These are phyloP conservation scores for Hypoxylon sp. DNA, from an alignment of 2,329 filamentous ascomycete species.

Conservation along the genomic window DNA sequence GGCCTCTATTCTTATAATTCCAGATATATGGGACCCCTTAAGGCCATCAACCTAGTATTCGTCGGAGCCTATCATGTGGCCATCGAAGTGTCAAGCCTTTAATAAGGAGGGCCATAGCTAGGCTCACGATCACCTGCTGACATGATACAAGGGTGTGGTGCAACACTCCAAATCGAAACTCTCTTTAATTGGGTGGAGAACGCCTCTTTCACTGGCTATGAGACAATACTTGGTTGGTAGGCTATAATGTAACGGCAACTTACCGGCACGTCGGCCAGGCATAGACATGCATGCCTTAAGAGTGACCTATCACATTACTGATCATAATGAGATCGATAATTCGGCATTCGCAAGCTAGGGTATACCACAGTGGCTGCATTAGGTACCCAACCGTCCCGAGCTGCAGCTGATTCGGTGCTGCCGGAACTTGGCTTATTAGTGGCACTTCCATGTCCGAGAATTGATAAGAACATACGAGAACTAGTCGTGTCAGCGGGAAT, in stretches of 20 bases:
- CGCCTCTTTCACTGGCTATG: not conserved
- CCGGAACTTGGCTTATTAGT: not conserved
- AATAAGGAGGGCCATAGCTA: not conserved
- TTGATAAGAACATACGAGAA: not conserved
- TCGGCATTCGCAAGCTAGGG: not conserved
- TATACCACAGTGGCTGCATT: not conserved
- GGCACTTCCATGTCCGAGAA: not conserved
- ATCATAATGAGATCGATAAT: not conserved
- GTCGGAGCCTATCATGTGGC: slow-evolving; percentile 13
- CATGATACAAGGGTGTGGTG: not conserved
- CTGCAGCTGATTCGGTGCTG: slow-evolving; percentile 13
- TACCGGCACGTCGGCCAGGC: not conserved
- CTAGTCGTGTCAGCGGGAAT: slow-evolving; percentile 18
- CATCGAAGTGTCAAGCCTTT: slow-evolving; percentile 6
- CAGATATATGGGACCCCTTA: not conserved
- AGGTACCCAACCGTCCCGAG: not conserved
- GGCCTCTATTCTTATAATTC: slow-evolving; percentile 15
- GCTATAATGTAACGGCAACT: not conserved
- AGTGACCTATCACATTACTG: not conserved
- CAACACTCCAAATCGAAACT: not conserved
- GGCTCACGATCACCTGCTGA: slow-evolving; percentile 14
- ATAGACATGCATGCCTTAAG: not conserved
- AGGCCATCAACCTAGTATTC: not conserved
- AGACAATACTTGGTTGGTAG: not conserved
- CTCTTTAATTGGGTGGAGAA: not conserved